phyloP scores from a whole-genome alignment of 495 filamentous ascomycete genomes.

The Penicillium fimorum region DNA sequence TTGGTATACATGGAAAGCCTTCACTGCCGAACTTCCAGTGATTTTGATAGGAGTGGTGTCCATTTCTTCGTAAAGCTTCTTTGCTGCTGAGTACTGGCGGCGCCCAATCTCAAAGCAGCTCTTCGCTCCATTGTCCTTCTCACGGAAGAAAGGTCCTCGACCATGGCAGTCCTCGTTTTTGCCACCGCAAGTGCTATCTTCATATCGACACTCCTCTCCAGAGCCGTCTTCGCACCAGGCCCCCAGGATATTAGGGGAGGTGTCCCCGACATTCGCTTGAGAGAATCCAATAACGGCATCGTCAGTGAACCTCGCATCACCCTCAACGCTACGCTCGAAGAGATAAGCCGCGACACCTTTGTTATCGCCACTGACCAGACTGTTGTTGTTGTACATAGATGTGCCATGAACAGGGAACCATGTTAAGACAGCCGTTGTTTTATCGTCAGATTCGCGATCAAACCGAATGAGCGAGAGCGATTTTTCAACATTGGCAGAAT shows the following conservation, averaged over 20 bases:
- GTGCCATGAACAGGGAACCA: constrained; percentile 97
- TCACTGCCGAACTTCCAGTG: constrained; percentile 58
- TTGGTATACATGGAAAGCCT: constrained; percentile 71
- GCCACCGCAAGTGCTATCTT: constrained; percentile 78
- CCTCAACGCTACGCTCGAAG: constrained; percentile 70
- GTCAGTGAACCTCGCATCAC: constrained; percentile 53
- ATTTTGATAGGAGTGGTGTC: constrained; percentile 43
- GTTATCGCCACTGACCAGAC: constrained; percentile 88
- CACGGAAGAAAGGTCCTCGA: constrained; percentile 76
- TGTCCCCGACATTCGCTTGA: constrained; percentile 92
- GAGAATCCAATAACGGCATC: constrained; percentile 93
- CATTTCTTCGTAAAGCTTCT: constrained; percentile 58
- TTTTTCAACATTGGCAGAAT: constrained; percentile 81
- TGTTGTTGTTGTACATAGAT: constrained; percentile 90
- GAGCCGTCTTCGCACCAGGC: constrained; percentile 79
- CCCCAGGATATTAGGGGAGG: constrained; percentile 83
- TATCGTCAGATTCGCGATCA: constrained; percentile 65
- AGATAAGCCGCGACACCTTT: constrained; percentile 90
- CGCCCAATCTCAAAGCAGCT: constrained; percentile 73
- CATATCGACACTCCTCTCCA: constrained; percentile 62
- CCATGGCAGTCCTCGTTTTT: constrained; percentile 77
- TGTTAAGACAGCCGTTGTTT: constrained; percentile 75
- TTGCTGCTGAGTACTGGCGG: constrained; percentile 64
- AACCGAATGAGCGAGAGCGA: constrained; percentile 82
- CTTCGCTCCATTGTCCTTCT: constrained; percentile 65